Evolutionary conservation across 2,329 filamentous ascomycete species (phyloP).

Genomic region (Seiridium cupressi): DNA sequence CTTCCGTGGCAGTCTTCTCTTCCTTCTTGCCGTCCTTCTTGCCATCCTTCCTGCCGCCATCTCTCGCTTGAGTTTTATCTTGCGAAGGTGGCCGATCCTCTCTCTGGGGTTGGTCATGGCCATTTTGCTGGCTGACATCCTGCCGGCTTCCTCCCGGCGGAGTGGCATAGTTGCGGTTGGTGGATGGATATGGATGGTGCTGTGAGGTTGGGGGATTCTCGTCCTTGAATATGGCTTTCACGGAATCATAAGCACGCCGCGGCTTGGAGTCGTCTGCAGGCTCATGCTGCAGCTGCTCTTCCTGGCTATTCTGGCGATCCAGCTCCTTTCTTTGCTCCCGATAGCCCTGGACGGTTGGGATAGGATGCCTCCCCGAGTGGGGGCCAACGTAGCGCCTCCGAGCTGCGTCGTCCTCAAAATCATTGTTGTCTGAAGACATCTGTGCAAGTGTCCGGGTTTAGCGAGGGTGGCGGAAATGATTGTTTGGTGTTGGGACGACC

Average conservation of each 20-base stretch:
- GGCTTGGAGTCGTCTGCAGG: slow-evolving; percentile 33
- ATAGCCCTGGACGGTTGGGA: slow-evolving; percentile 48
- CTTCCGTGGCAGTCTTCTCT: slow-evolving; percentile 31
- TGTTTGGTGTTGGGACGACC: not conserved
- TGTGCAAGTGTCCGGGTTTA: slow-evolving; percentile 8
- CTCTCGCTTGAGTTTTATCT: not conserved
- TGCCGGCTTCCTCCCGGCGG: not conserved
- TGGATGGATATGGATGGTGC: slow-evolving; percentile 34
- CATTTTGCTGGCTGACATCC: not conserved
- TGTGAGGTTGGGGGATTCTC: slow-evolving; percentile 24
- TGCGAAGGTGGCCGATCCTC: slow-evolving; percentile 13
- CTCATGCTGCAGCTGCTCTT: slow-evolving; percentile 28
- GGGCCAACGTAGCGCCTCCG: slow-evolving; percentile 34
- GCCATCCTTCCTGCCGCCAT: slow-evolving; percentile 19
- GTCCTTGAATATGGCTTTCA: slow-evolving; percentile 33
- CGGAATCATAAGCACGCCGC: slow-evolving; percentile 31
- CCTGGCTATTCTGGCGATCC: slow-evolving; percentile 35
- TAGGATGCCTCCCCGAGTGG: slow-evolving; percentile 26
- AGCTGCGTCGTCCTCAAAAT: slow-evolving; percentile 30
- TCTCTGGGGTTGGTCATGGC: not conserved
- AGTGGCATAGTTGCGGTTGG: slow-evolving; percentile 30
- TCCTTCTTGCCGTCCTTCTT: slow-evolving; percentile 18
- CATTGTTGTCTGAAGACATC: slow-evolving; percentile 33
- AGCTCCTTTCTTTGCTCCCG: slow-evolving; percentile 43
- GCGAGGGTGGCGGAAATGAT: not conserved